Percentiles rank a stretch among this genome's conserved stretches.
Conservation (phyloP, 345 rosid genomes). For the Gossypium sturtianum region DNA sequence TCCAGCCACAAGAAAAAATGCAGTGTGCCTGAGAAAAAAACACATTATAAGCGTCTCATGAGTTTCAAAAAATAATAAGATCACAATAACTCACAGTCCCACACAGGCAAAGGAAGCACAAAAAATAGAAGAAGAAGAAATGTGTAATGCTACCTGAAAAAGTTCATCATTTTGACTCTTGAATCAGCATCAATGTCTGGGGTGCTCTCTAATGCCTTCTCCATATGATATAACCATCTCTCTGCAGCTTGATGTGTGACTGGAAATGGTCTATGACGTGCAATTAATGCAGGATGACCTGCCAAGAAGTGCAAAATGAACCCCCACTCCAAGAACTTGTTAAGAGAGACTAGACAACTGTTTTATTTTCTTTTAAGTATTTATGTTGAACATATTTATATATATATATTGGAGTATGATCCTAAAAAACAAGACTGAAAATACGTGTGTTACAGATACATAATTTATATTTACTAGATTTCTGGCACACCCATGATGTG, state of each 20-base stretch:
- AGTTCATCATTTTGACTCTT: constrained; percentile 71
- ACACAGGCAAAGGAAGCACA: background rate
- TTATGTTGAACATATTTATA: background rate
- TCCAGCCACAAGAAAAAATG: constrained; percentile 93
- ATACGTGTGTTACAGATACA: background rate
- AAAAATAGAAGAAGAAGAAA: background rate
- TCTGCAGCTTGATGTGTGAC: constrained; percentile 80
- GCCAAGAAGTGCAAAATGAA: constrained; percentile 6
- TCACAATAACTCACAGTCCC: background rate
- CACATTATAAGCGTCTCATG: background rate
- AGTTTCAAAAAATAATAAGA: too few relatives aligned
- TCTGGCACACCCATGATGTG: too few relatives aligned
- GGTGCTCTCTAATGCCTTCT: constrained; percentile 60
- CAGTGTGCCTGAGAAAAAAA: constrained; percentile 62
- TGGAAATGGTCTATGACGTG: constrained; percentile 83
- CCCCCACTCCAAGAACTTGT: background rate
- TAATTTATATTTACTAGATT: background rate
- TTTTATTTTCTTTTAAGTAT: background rate
- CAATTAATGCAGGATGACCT: constrained; percentile 90
- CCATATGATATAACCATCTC: constrained; percentile 88
- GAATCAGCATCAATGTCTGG: constrained; percentile 68
- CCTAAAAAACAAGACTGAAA: background rate
- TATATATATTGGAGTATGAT: background rate
- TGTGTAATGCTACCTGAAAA: constrained; percentile 58
- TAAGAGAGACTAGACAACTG: background rate